A percentile compares a stretch with the other conserved stretches of the same genome.
Evolutionary conservation across 331 rosid genomes (phyloP).

Genomic region (Arachis monticola): DNA sequence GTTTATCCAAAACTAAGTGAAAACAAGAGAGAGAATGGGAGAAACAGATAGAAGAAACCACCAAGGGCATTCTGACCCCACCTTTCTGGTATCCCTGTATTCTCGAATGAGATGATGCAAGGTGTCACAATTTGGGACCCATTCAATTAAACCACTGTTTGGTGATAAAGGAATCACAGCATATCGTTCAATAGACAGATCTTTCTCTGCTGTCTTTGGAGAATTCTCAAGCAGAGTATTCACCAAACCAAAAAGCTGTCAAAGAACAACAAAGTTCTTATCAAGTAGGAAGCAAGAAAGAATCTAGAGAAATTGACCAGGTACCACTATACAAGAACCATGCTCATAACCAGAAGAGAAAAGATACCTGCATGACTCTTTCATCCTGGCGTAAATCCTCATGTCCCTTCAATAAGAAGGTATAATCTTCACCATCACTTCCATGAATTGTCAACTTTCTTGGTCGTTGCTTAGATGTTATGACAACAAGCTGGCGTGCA

Average conservation of each 20-base stretch:
- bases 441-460: constrained; percentile 95
- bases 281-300: constrained; percentile 20
- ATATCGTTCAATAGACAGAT: constrained; percentile 84
- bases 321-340: constrained; percentile 9
- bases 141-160: constrained; percentile 95
- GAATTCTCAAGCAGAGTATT: constrained; percentile 91
- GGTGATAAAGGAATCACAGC: constrained; percentile 93
- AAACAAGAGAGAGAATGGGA: constrained; percentile 9
- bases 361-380: constrained; percentile 95
- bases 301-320: constrained; percentile 14
- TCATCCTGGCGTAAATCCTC: constrained; percentile 99
- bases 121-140: constrained; percentile 99
- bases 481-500: constrained; percentile 92
- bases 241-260: constrained; percentile 92
- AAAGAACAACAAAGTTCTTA: constrained; percentile 30
- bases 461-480: constrained; percentile 96
- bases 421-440: constrained; percentile 92
- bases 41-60: constrained; percentile 13
- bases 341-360: constrained; percentile 12
- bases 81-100: constrained; percentile 96
- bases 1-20: background rate
- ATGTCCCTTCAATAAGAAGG: constrained; percentile 96
- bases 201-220: constrained; percentile 84
- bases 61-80: constrained; percentile 40
- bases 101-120: constrained; percentile 87